These are phyloP conservation scores for Hypoxylon sp. DNA, from an alignment of 2,329 filamentous ascomycete genomes.

Conservation along the genomic window DNA sequence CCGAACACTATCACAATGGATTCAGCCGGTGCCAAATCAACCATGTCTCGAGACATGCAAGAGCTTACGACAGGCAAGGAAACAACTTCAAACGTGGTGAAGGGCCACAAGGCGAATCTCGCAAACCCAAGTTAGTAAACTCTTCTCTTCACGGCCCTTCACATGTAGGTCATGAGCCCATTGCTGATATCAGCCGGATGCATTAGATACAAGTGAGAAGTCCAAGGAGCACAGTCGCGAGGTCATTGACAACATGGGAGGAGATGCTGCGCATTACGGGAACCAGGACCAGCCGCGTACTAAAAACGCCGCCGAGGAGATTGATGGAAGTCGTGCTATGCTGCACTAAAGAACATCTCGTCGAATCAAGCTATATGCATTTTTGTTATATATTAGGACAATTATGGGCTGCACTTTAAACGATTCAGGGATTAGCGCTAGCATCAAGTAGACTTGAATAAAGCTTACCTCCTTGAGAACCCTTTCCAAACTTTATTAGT, in stretches of 20 bases:
- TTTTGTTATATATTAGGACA: neutral
- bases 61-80: slow-evolving; percentile 56
- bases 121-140: slow-evolving; percentile 60
- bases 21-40: slow-evolving; percentile 58
- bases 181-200: neutral
- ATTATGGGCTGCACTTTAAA: neutral
- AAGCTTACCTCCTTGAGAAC: neutral
- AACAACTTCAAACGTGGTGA: slow-evolving; percentile 45
- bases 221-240: slow-evolving; percentile 62
- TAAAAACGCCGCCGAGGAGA: slow-evolving; percentile 58
- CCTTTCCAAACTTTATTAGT: neutral
- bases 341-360: slow-evolving; percentile 14
- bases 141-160: neutral
- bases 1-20: slow-evolving; percentile 47
- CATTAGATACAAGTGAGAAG: slow-evolving; percentile 59
- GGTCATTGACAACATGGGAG: slow-evolving; percentile 60
- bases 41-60: slow-evolving; percentile 60
- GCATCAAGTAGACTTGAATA: neutral
- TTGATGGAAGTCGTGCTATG: slow-evolving; percentile 58
- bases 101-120: slow-evolving; percentile 64
- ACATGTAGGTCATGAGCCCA: neutral
- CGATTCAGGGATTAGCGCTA: neutral
- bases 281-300: slow-evolving; percentile 59
- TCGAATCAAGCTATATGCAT: neutral
- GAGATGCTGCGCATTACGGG: slow-evolving; percentile 61